These are phyloP conservation scores for Solanum hybrid DNA, from an alignment of 305 asterid genomes.

Conservation along the genomic window DNA sequence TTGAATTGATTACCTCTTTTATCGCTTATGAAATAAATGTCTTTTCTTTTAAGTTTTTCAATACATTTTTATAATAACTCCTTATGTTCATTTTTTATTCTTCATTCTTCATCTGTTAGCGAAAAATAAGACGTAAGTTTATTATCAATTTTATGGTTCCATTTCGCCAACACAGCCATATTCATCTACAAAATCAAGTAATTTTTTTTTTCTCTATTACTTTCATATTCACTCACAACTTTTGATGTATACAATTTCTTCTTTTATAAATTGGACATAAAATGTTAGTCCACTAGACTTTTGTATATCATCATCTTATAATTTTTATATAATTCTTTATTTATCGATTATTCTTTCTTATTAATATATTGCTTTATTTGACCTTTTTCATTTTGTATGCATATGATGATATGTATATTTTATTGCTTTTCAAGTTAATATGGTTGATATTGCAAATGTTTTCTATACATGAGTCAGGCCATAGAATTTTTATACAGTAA, in stretches of 20 bases:
- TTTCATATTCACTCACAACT: not conserved
- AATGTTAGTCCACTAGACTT: not conserved
- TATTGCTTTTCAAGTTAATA: too few species aligned
- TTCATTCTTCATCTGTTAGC: not conserved
- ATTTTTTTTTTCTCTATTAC: not conserved
- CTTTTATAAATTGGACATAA: not conserved
- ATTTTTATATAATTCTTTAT: too few species aligned
- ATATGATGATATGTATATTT: too few species aligned
- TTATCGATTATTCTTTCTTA: not conserved
- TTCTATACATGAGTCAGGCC: too few species aligned
- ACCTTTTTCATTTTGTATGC: not conserved
- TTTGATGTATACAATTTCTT: not conserved
- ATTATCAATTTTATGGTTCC: not conserved
- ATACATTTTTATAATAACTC: too few species aligned
- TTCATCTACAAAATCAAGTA: not conserved
- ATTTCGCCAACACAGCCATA: not conserved
- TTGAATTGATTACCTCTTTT: too few species aligned
- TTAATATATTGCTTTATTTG: too few species aligned
- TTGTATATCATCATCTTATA: not conserved
- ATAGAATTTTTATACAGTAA: too few species aligned
- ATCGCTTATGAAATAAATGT: too few species aligned
- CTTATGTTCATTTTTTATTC: not conserved
- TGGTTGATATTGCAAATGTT: too few species aligned
- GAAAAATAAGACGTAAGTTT: not conserved
- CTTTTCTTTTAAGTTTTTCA: too few species aligned